Base-by-base conservation (phyloP, 2,329 filamentous ascomycete species). In the Tolypocladium tropicale region DNA sequence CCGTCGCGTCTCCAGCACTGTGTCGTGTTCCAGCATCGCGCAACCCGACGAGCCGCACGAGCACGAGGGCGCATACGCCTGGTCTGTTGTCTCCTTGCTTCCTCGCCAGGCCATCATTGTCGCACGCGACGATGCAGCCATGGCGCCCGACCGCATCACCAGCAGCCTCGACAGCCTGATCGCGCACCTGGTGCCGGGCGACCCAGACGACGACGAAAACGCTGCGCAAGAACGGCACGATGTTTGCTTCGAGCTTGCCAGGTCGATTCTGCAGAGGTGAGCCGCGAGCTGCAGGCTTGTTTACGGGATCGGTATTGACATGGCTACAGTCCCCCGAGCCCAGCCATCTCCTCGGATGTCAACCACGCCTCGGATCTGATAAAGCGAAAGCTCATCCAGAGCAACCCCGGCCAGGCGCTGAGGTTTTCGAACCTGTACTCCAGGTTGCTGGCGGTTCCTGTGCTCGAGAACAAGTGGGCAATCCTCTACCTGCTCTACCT, bases 381-480 rank as follows among this genome's bases (percentile, higher is more conserved):
- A 71, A 94, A 93, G 75, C 84, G 89, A 67, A 90, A 89, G 72
- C 78, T 99, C 60, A 83, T 95, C 57, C 84, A 88, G 64, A 87
- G 86, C 62, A 89, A 90, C 66, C 82, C 82, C 50, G 88, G 81
- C 60, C 88, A 92, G 71, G 90, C 92, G 4, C 78, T 93, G 23
- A 83, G 86, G 59, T 96, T 96, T 72, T 88, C 90, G 28, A 95
- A 96, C 67, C 81, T 99, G 32, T 96, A 96, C 72, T 90, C 90
- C 36, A 83, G 90, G 56, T 81, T 99, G 21, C 78, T 96, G 30
- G 89, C 90, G n/a, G 84, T 96, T 61, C 92, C 92, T 0, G 92
- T 97, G 6, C 79, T 99, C 49, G 88, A 89, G 65, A 89, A 96
- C 71, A 99, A 99, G 80, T 97, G 92, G 91, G 90, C 89, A 3